These are phyloP conservation scores for Coemansia sp. DNA, from an alignment of 192 early-diverging fungal species.

Conservation along the genomic window DNA sequence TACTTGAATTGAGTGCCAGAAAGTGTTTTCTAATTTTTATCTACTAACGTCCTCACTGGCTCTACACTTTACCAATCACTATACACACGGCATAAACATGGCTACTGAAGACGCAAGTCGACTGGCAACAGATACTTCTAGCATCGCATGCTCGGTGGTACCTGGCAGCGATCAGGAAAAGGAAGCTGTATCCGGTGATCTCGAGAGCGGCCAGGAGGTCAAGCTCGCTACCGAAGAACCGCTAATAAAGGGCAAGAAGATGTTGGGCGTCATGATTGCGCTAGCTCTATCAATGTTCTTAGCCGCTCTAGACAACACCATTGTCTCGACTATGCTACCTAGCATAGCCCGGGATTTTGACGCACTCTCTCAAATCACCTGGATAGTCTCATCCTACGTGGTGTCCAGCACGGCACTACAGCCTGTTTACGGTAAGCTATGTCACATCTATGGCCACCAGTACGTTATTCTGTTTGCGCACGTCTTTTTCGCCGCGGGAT, in stretches of 20 bases:
- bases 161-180: not conserved
- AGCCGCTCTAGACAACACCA: slow-evolving; percentile 65
- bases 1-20: not conserved
- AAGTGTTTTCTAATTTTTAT: not conserved
- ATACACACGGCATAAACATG: not conserved
- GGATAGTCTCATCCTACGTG: slow-evolving; percentile 75
- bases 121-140: not conserved
- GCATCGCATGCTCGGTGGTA: not conserved
- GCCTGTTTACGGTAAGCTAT: slow-evolving; percentile 76
- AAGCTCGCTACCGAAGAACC: slow-evolving; percentile 3
- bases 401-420: slow-evolving; percentile 73
- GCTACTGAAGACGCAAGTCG: not conserved
- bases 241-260: slow-evolving; percentile 33
- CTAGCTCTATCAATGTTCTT: slow-evolving; percentile 61
- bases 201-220: slow-evolving; percentile 12
- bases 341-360: slow-evolving; percentile 63
- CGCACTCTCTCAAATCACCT: slow-evolving; percentile 62
- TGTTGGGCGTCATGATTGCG: slow-evolving; percentile 42
- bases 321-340: slow-evolving; percentile 65
- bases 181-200: slow-evolving; percentile 7
- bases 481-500: slow-evolving; percentile 57
- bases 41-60: too few species aligned
- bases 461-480: slow-evolving; percentile 57
- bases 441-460: slow-evolving; percentile 81
- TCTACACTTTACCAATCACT: too few species aligned